Conservation (phyloP, 257 asterid species). For the Solanum bukasovii region DNA sequence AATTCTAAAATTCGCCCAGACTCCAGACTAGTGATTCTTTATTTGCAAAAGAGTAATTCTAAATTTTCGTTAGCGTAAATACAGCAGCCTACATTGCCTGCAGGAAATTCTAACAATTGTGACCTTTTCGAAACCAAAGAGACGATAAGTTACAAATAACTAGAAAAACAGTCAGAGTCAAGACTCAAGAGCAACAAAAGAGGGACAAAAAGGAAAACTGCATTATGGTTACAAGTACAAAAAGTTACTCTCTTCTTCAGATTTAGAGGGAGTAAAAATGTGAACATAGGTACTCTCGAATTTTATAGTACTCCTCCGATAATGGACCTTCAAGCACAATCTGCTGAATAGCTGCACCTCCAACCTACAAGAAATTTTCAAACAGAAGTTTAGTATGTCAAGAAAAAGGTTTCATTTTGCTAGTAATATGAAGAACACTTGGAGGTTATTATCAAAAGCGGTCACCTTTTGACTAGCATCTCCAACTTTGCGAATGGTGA, state of each 20-base stretch:
- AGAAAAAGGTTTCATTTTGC: neutral
- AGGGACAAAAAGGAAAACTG: neutral
- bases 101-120: neutral
- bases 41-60: neutral
- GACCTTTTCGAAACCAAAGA: neutral
- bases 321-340: slow-evolving; percentile 93
- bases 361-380: slow-evolving; percentile 38
- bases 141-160: neutral
- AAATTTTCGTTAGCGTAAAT: neutral
- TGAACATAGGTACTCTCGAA: slow-evolving; percentile 70
- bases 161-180: neutral
- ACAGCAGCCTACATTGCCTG: neutral
- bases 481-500: slow-evolving; percentile 88
- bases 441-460: neutral
- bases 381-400: neutral
- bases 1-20: neutral
- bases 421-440: neutral
- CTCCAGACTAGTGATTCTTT: neutral
- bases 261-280: slow-evolving; percentile 74
- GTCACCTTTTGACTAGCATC: slow-evolving; percentile 87
- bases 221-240: neutral
- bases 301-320: slow-evolving; percentile 79
- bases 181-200: neutral
- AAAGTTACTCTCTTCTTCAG: too few relatives aligned
- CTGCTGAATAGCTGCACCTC: slow-evolving; percentile 67